These are phyloP conservation scores for Exophiala lecanii-corni DNA, from an alignment of 2,329 filamentous ascomycete species.

Conservation along the genomic window DNA sequence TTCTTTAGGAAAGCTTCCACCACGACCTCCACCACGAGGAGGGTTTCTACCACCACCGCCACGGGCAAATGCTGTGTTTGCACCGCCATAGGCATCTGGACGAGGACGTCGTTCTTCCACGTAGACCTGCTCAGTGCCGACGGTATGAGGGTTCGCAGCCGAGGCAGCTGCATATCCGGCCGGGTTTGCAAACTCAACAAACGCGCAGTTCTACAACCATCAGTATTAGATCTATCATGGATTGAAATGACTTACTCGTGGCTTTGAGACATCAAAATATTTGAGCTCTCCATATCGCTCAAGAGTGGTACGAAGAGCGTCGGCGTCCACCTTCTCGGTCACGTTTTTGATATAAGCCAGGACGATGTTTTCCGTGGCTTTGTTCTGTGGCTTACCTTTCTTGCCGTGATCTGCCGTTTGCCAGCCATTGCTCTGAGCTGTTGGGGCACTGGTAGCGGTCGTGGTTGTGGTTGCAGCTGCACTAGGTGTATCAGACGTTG, in stretches of 20 bases:
- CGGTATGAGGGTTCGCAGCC: slow-evolving; percentile 75
- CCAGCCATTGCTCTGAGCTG: slow-evolving; percentile 59
- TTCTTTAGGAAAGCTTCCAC: slow-evolving; percentile 59
- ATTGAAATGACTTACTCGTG: slow-evolving; percentile 60
- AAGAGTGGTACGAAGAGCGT: slow-evolving; percentile 66
- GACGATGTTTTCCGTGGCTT: slow-evolving; percentile 64
- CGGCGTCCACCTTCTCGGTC: slow-evolving; percentile 75
- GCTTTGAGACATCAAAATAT: slow-evolving; percentile 61
- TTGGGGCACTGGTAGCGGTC: slow-evolving; percentile 32
- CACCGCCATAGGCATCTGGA: slow-evolving; percentile 59
- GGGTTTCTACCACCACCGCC: slow-evolving; percentile 63
- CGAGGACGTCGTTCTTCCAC: slow-evolving; percentile 87
- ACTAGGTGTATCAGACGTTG: slow-evolving; percentile 25
- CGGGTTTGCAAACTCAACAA: slow-evolving; percentile 82
- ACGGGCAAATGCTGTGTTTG: slow-evolving; percentile 30
- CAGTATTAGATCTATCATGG: slow-evolving; percentile 1
- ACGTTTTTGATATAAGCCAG: slow-evolving; percentile 96
- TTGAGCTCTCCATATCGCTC: slow-evolving; percentile 62
- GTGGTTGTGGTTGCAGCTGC: slow-evolving; percentile 32
- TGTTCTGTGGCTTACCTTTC: slow-evolving; percentile 67
- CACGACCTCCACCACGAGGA: slow-evolving; percentile 57
- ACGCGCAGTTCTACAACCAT: slow-evolving; percentile 76
- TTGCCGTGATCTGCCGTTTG: slow-evolving; percentile 84
- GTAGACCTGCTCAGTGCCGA: slow-evolving; percentile 75
- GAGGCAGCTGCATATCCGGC: slow-evolving; percentile 80